Percentiles rank a stretch among this genome's conserved stretches.
These are phyloP conservation scores for Neurospora sp. DNA, from an alignment of 495 filamentous ascomycete genomes.

Conservation along the genomic window DNA sequence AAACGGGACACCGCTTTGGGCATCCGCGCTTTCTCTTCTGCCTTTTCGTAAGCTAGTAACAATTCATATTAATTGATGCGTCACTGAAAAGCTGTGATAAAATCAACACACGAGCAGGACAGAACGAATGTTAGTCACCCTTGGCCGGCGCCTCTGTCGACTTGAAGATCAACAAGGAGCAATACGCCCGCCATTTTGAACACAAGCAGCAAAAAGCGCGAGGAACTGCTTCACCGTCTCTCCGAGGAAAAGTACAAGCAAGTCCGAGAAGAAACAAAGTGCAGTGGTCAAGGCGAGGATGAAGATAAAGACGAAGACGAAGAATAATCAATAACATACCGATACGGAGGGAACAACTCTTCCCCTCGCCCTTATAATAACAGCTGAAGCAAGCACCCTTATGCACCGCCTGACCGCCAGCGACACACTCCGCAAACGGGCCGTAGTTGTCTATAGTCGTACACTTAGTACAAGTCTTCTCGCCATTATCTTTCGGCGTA, in stretches of 20 bases:
- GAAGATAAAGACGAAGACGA: background rate
- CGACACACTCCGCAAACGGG: background rate
- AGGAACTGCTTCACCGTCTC: background rate
- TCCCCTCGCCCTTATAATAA: background rate
- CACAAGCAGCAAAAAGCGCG: background rate
- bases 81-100: background rate
- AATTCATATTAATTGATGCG: background rate
- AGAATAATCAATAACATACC: background rate
- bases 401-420: background rate
- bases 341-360: background rate
- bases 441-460: background rate
- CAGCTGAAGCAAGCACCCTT: background rate
- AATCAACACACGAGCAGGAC: background rate
- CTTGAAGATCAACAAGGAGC: background rate
- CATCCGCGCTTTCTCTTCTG: background rate
- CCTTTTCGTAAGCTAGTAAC: background rate
- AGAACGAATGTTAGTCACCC: background rate
- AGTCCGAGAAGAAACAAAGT: background rate
- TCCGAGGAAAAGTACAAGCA: background rate
- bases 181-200: background rate
- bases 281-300: background rate
- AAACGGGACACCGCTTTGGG: background rate
- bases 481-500: background rate
- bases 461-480: background rate
- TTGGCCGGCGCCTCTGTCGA: background rate